Conservation (phyloP, 2,329 filamentous ascomycete species). For the Pseudogymnoascus sp. region DNA sequence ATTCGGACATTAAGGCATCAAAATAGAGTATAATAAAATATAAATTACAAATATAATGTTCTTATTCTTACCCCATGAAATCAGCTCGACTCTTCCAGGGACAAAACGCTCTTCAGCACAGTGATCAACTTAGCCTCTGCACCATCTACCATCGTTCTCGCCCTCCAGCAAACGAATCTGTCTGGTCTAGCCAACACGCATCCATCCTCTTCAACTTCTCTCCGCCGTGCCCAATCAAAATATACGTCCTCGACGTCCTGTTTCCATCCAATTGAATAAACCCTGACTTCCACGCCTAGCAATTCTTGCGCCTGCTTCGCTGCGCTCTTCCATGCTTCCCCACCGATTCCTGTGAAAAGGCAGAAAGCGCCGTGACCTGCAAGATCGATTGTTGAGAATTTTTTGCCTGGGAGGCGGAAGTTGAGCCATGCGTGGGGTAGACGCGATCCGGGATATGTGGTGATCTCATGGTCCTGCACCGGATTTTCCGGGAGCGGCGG, state of each 20-base stretch:
- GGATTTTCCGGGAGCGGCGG: conserved; percentile 30
- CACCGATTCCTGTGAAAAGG: conserved; percentile 47
- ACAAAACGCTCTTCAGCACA: not conserved
- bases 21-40: not conserved
- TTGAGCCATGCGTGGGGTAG: conserved; percentile 58
- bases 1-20: no score
- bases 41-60: not conserved
- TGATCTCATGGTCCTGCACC: conserved; percentile 35
- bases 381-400: conserved; percentile 50
- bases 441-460: conserved; percentile 50
- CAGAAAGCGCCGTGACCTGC: conserved; percentile 46
- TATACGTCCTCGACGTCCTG: conserved; percentile 56
- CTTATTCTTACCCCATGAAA: not conserved
- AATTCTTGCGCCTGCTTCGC: conserved; percentile 31
- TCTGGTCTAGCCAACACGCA: conserved; percentile 52
- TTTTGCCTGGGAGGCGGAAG: conserved; percentile 34
- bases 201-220: conserved; percentile 49
- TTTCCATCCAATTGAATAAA: conserved; percentile 46
- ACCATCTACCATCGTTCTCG: not conserved
- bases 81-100: not conserved
- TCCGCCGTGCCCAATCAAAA: conserved; percentile 46
- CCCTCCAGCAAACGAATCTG: conserved; percentile 10
- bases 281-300: conserved; percentile 39
- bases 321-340: conserved; percentile 44
- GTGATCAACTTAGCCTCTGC: not conserved